These are phyloP conservation scores for Salvia sclarea DNA, from an alignment of 305 asterid genomes.

Conservation along the genomic window DNA sequence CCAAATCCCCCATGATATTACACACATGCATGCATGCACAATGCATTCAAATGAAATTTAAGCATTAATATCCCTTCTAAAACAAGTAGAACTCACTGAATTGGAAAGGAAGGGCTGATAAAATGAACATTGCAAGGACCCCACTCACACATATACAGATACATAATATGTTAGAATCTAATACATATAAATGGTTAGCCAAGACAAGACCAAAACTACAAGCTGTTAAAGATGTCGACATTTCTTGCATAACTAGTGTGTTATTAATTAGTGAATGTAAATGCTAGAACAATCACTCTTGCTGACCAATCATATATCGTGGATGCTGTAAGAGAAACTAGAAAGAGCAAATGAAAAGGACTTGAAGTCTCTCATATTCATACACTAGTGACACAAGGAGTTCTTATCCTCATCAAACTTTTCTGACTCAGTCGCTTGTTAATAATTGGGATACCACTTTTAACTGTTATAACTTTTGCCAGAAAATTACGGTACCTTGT, in stretches of 20 bases:
- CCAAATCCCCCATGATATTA: conserved; percentile 8
- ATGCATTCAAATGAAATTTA: neutral
- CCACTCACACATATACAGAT: neutral
- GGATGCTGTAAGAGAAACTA: conserved; percentile 8
- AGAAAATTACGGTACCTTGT: conserved; percentile 23
- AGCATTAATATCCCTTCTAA: neutral
- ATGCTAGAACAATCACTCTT: conserved; percentile 2
- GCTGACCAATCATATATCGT: neutral
- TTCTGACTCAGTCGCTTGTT: conserved; percentile 14
- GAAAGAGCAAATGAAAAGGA: conserved; percentile 16
- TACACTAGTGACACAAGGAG: conserved; percentile 10
- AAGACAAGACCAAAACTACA: neutral
- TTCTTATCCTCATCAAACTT: conserved; percentile 38
- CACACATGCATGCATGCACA: neutral
- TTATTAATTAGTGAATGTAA: neutral
- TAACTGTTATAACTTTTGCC: conserved; percentile 24
- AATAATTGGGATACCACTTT: conserved; percentile 29
- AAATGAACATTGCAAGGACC: too few relatives aligned
- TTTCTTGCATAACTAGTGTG: neutral
- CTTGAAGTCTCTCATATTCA: conserved; percentile 27
- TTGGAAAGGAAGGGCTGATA: neutral
- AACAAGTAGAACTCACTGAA: neutral
- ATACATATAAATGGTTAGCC: too few relatives aligned
- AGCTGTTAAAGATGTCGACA: neutral
- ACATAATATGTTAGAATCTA: neutral